Base-by-base conservation (phyloP, 495 filamentous ascomycete species). In the Tirmania nivea region DNA sequence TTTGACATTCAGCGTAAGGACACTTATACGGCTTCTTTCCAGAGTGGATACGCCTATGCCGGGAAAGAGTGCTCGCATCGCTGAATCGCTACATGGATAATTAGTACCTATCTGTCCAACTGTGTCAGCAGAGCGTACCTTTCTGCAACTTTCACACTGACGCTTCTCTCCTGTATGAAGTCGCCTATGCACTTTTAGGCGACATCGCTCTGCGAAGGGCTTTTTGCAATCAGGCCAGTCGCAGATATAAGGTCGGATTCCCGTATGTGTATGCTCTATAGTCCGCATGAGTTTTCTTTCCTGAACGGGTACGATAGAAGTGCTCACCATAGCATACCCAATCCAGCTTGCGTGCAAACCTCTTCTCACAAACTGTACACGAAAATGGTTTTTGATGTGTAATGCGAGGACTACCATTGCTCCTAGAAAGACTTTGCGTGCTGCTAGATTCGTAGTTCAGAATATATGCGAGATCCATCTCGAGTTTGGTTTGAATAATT, bases 121-220 rank as follows among this genome's bases (percentile, higher is more conserved):
- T 31, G 25, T 3, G 4, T 31, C 25, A 31, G 8, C 48, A 55
- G 61, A 56, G 52, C 67, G 54, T 75, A 94, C 89, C 80, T 97
- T 96, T 64, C 86, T 83, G 67, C 90, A 97, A 57, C 83, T 75
- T 69, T 96, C 90, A 65, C 90, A 97, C 81, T 97, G 90, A 8
- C 90, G 90, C 66, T 97, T 97, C 67, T 97, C 90, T 48, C 90
- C 90, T 1, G 90, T 96, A 61, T 97, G 90, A 35, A 95, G 89
- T 50, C 90, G 81, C 57, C 81, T 77, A 66, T 97, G 90, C 3
- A 97, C 90, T 1, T 90, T 97, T 65, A 97, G 71, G 9, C 90
- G 90, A n/a, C 89, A 95, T 35, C 90, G 78, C 63, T 97, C 90
- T 58, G 96, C 96, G 65, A 97, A 97, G 61, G 89, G 87, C 65